Conservation (phyloP, 2,329 filamentous ascomycete species). For the Cercospora zeina region DNA sequence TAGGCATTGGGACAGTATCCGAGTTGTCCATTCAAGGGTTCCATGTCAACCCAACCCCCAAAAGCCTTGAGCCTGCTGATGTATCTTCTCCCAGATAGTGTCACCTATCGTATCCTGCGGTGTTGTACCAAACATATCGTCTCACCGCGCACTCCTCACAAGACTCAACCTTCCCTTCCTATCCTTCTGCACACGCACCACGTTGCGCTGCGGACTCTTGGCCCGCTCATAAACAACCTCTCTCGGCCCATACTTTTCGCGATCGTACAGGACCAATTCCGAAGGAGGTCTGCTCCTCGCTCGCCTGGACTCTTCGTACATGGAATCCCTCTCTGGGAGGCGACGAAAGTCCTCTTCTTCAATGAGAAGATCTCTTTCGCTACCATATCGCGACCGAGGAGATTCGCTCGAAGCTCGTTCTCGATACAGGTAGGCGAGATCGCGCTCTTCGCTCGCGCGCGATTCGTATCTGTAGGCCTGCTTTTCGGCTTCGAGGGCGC, state of each 20-base stretch:
- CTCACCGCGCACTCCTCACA: constrained; percentile 70
- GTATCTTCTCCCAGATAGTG: neutral
- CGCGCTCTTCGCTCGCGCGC: constrained; percentile 48
- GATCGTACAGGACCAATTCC: constrained; percentile 46
- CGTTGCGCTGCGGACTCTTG: constrained; percentile 51
- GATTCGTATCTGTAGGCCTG: constrained; percentile 60
- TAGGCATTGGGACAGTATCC: neutral
- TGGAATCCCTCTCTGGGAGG: constrained; percentile 51
- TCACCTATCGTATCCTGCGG: neutral
- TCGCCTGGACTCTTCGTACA: constrained; percentile 46
- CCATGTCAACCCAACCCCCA: neutral
- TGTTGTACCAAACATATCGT: neutral
- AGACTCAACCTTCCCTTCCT: constrained; percentile 94
- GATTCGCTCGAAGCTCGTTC: constrained; percentile 38
- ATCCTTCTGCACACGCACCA: constrained; percentile 78
- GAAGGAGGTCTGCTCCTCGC: constrained; percentile 2
- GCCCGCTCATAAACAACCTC: constrained; percentile 48
- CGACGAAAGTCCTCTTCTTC: constrained; percentile 14
- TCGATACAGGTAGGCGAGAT: constrained; percentile 44
- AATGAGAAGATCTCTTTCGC: constrained; percentile 3
- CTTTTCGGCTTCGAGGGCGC: constrained; percentile 67
- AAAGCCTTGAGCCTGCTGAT: neutral
- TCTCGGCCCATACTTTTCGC: constrained; percentile 60
- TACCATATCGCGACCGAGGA: neutral
- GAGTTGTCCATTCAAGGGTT: neutral